Base-by-base conservation (phyloP, 2,329 filamentous ascomycete genomes). In the Chalaropsis thielavioides region DNA sequence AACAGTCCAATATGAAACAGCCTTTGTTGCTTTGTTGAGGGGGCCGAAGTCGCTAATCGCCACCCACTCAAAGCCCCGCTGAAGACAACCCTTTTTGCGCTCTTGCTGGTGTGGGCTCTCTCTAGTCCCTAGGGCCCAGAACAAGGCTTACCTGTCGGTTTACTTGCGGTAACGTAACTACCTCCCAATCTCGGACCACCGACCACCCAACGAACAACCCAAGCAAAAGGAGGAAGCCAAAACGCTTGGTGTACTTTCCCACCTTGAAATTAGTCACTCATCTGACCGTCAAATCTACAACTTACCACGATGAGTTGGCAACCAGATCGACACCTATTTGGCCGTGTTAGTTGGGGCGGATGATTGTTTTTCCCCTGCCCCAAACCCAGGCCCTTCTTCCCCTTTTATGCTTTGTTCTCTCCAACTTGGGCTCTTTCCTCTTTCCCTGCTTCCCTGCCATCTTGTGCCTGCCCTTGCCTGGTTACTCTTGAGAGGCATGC, bases 311-410 rank as follows among this genome's bases (percentile, higher is more conserved):
- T 56, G 51, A 31, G 22, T 31, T 56, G 51, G 51, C 51, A 56
- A 56, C 24, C 22, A n/a, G 51, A 56, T 56, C 51, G 13, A 56
- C 51, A 35, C 17, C 31, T 11, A 56, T 15, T 56, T 56, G 51
- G 51, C 51, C 19, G 19, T 54, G 10, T 11, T 31, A n/a, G 24
- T 54, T 54, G 49, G 49, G 24, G 51, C 51, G 51, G 51, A 31
- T 31, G 51, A 56, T 56, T 56, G 51, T 56, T 56, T 31, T 56
- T 31, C 51, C 51, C 49, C n/a, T n/a, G n/a, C n/a, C 15, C 19
- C 19, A 43, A 11, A 60, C 15, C 1, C 67, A 67, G 2, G 63
- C 68, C n/a, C 56, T 40, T 13, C 17, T 8, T 13, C 31, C 27
- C 19, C 31, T 22, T 10, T 59, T 27, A 40, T 60, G 49, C 38